phyloP scores from a whole-genome alignment of 1,284 basidiomycete species.

The Cryptococcus sp. region DNA sequence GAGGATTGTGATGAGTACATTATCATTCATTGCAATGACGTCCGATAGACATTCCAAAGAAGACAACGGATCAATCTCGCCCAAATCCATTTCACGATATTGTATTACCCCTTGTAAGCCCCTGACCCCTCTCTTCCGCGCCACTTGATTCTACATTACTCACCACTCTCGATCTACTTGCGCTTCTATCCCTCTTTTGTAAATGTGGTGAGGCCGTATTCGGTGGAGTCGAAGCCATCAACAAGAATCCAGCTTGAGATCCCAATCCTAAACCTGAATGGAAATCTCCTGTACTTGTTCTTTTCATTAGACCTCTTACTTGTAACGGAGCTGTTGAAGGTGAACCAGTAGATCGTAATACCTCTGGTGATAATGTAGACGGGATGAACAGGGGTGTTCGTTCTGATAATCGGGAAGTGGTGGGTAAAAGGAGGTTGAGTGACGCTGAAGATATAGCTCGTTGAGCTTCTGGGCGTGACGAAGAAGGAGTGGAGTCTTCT shows the following conservation, averaged over 20 bases:
- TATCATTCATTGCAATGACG: too few species aligned
- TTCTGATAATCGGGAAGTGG: constrained; percentile 15
- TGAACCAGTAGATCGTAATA: not conserved
- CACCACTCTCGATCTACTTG: not conserved
- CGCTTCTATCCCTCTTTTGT: not conserved
- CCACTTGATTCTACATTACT: not conserved
- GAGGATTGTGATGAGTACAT: too few species aligned
- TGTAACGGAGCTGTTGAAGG: not conserved
- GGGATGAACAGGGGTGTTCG: constrained; percentile 21
- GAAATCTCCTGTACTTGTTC: constrained; percentile 22
- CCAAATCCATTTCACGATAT: too few species aligned
- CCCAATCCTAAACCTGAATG: constrained; percentile 22
- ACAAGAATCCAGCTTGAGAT: constrained; percentile 35
- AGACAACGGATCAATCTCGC: too few species aligned
- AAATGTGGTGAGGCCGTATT: not conserved
- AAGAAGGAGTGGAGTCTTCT: not conserved
- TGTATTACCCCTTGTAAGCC: too few species aligned
- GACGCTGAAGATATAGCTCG: constrained; percentile 7
- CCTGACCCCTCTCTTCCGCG: not conserved
- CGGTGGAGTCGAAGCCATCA: constrained; percentile 40
- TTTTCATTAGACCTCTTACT: constrained; percentile 10
- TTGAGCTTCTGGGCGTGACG: not conserved
- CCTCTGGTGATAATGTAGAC: not conserved
- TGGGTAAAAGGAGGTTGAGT: constrained; percentile 16
- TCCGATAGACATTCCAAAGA: too few species aligned